Percentiles rank a stretch among this genome's conserved stretches.
These are phyloP conservation scores for Colletotrichum lindemuthianum DNA, from an alignment of 2,329 filamentous ascomycete species.

Conservation along the genomic window DNA sequence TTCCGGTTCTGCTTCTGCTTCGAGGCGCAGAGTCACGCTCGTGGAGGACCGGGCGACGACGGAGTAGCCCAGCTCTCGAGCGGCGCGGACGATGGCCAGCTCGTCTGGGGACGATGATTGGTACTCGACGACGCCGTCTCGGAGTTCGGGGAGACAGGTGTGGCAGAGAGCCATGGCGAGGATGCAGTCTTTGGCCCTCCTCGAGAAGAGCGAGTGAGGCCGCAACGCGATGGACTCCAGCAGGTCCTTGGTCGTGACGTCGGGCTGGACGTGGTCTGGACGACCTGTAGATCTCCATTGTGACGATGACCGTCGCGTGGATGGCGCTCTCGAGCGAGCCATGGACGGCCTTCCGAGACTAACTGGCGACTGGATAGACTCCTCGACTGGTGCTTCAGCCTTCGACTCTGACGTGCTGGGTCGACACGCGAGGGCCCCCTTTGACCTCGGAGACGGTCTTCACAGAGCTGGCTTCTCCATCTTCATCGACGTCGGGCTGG, in stretches of 20 bases:
- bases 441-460: slow-evolving; percentile 20
- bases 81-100: slow-evolving; percentile 83
- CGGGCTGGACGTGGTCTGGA: slow-evolving; percentile 62
- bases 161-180: slow-evolving; percentile 89
- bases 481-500: slow-evolving; percentile 72
- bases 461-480: slow-evolving; percentile 33
- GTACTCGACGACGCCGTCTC: slow-evolving; percentile 77
- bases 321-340: slow-evolving; percentile 41
- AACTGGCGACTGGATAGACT: slow-evolving; percentile 15
- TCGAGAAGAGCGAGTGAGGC: slow-evolving; percentile 80
- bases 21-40: slow-evolving; percentile 66
- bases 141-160: slow-evolving; percentile 85
- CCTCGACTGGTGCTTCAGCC: slow-evolving; percentile 10
- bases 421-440: slow-evolving; percentile 3
- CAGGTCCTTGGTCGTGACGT: slow-evolving; percentile 76
- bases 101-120: slow-evolving; percentile 94
- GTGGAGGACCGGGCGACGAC: slow-evolving; percentile 79
- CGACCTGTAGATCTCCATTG: slow-evolving; percentile 61
- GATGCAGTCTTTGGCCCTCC: slow-evolving; percentile 83
- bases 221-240: slow-evolving; percentile 80
- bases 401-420: slow-evolving; percentile 18
- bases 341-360: slow-evolving; percentile 38
- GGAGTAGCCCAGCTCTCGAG: slow-evolving; percentile 84
- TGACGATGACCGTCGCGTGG: slow-evolving; percentile 57
- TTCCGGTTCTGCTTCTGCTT: slow-evolving; percentile 49